Evolutionary conservation across 129 eudicot species (phyloP).

Genomic region (Logfia minima): DNA sequence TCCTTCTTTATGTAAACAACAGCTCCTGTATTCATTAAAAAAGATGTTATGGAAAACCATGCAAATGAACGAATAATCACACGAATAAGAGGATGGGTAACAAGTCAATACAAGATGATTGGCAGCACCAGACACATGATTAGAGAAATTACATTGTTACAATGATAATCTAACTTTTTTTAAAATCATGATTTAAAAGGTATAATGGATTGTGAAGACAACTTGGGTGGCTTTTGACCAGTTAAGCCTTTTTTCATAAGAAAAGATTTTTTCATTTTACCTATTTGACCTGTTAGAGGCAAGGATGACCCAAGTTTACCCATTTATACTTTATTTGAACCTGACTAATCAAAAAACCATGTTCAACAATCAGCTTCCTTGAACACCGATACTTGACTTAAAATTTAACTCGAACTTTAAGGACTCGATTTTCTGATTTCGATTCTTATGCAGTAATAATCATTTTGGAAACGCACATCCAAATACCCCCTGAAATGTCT

Average conservation of each 20-base stretch:
- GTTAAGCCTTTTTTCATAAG: too few relatives aligned
- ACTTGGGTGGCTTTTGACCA: not conserved
- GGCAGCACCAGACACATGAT: not conserved
- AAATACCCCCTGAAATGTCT: not conserved
- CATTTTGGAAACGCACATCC: not conserved
- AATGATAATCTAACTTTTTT: not conserved
- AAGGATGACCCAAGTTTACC: not conserved
- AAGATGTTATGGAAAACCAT: slow-evolving; percentile 3
- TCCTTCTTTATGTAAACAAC: slow-evolving; percentile 53
- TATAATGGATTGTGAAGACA: not conserved
- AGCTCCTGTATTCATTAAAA: slow-evolving; percentile 36
- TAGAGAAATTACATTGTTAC: not conserved
- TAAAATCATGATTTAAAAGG: not conserved
- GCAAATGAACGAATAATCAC: not conserved
- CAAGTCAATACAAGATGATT: not conserved
- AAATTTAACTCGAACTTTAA: not conserved
- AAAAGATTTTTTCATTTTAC: too few relatives aligned
- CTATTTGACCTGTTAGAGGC: not conserved
- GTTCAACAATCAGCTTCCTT: not conserved
- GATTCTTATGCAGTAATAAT: not conserved
- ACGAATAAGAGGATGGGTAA: not conserved
- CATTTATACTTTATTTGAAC: not conserved
- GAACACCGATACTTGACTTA: not conserved
- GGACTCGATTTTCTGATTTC: not conserved
- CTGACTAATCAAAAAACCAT: not conserved